Evolutionary conservation across 208 protist species (phyloP).

Genomic region (Trypanosoma caninum): DNA sequence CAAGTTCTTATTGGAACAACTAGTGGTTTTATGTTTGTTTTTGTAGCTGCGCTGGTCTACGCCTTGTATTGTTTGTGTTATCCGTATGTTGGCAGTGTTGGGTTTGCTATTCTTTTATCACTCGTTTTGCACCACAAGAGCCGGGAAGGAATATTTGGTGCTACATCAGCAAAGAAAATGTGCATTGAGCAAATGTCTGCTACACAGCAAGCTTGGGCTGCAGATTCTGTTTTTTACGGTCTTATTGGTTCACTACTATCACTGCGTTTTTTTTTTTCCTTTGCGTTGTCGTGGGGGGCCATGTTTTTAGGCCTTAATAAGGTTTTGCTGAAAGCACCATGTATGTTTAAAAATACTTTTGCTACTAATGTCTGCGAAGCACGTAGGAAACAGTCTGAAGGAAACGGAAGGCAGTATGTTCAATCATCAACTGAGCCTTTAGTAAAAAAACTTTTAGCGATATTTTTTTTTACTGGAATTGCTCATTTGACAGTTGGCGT

Average conservation of each 20-base stretch:
- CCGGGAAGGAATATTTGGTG: slow-evolving; percentile 28
- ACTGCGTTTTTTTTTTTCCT: slow-evolving; percentile 40
- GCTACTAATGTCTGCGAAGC: too few species aligned
- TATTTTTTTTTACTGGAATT: slow-evolving; percentile 24
- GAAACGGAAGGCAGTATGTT: too few species aligned
- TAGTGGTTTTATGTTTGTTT: slow-evolving; percentile 46
- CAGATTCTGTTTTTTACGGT: slow-evolving; percentile 26
- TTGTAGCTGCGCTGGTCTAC: slow-evolving; percentile 39
- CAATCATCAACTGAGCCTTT: too few species aligned
- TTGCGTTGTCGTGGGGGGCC: slow-evolving; percentile 42
- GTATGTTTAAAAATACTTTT: neutral
- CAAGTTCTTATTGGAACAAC: slow-evolving; percentile 46
- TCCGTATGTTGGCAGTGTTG: slow-evolving; percentile 56
- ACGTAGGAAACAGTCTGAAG: too few species aligned
- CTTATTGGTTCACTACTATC: slow-evolving; percentile 40
- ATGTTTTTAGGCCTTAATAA: slow-evolving; percentile 66
- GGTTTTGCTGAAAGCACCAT: slow-evolving; percentile 5
- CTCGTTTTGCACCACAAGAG: slow-evolving; percentile 56
- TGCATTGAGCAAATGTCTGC: slow-evolving; percentile 42
- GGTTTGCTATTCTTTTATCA: slow-evolving; percentile 51
- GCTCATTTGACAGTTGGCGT: slow-evolving; percentile 42
- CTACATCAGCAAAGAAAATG: slow-evolving; percentile 14
- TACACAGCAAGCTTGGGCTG: slow-evolving; percentile 31
- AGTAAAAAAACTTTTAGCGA: slow-evolving; percentile 28
- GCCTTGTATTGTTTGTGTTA: slow-evolving; percentile 40